phyloP scores from a whole-genome alignment of 345 rosid species.

The Hibiscus trionum region DNA sequence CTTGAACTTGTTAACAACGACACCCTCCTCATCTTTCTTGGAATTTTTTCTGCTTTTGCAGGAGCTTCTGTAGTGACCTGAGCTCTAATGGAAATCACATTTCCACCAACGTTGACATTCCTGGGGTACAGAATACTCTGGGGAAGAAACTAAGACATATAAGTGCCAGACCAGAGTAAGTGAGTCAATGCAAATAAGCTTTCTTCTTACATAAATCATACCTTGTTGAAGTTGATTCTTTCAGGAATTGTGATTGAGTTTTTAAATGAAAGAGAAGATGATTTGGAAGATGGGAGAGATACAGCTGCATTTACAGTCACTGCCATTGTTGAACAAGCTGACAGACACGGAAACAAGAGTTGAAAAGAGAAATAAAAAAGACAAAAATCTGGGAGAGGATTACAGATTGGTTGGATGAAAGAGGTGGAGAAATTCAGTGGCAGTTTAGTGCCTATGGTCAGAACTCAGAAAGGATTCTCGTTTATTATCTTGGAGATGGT shows the following conservation, averaged over 20 bases:
- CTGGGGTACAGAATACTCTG: conserved; percentile 26
- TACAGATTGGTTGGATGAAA: conserved; percentile 3
- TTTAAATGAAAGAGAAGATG: conserved; percentile 50
- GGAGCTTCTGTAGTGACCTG: conserved; percentile 82
- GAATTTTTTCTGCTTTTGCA: conserved; percentile 52
- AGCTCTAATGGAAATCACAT: conserved; percentile 56
- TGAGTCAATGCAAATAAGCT: background rate
- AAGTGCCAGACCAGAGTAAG: background rate
- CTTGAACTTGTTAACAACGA: conserved; percentile 71
- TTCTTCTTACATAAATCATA: conserved; percentile 3
- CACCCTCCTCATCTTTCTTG: conserved; percentile 82
- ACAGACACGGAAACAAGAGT: background rate
- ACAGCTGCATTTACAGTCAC: conserved; percentile 74
- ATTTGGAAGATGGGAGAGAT: conserved; percentile 61
- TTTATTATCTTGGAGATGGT: background rate
- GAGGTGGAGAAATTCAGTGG: background rate
- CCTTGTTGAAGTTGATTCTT: conserved; percentile 68
- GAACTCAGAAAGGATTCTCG: background rate
- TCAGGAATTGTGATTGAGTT: conserved; percentile 45
- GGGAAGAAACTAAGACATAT: background rate
- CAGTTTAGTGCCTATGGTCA: background rate
- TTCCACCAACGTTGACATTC: conserved; percentile 41
- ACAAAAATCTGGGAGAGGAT: conserved; percentile 5
- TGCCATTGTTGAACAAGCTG: conserved; percentile 36
- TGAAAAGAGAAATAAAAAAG: background rate